These are phyloP conservation scores for Aphanomyces astaci DNA, from an alignment of 352 stramenopile species.

Conservation along the genomic window DNA sequence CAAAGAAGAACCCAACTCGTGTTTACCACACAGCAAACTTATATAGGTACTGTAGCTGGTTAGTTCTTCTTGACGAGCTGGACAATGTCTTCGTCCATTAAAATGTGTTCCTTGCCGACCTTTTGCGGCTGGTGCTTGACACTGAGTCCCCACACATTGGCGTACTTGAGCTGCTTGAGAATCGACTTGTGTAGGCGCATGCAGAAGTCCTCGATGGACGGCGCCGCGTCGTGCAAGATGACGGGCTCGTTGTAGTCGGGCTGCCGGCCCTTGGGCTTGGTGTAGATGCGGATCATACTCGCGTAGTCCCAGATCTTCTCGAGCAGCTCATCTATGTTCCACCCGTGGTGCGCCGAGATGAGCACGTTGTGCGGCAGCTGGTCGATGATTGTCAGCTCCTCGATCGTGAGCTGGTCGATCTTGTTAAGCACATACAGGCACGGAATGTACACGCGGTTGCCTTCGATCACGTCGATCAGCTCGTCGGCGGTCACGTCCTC, in stretches of 20 bases:
- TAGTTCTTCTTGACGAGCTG: constrained; percentile 97
- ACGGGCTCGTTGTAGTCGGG: constrained; percentile 97
- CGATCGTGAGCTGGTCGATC: constrained; percentile 98
- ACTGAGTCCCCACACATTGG: constrained; percentile 95
- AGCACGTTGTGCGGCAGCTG: constrained; percentile 98
- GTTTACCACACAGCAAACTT: no score
- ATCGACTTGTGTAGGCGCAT: constrained; percentile 89
- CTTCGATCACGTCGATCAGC: constrained; percentile 99
- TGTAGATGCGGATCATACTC: constrained; percentile 98
- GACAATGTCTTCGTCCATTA: constrained; percentile 98
- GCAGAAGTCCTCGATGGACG: constrained; percentile 96
- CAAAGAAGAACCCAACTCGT: no score
- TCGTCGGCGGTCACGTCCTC: constrained; percentile 97
- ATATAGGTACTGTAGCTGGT: no score
- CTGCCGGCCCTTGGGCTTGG: constrained; percentile 92
- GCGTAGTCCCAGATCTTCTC: constrained; percentile 98
- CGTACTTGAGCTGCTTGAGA: constrained; percentile 89
- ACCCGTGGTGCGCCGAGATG: constrained; percentile 94
- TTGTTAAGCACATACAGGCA: constrained; percentile 99
- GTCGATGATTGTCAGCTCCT: constrained; percentile 98
- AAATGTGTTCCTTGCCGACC: constrained; percentile 96
- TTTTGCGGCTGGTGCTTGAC: constrained; percentile 99
- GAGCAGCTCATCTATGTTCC: constrained; percentile 97
- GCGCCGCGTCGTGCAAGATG: constrained; percentile 93
- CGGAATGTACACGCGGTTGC: constrained; percentile 97